phyloP scores from a whole-genome alignment of 192 early-diverging fungal species.

The Geosiphon pyriformis region DNA sequence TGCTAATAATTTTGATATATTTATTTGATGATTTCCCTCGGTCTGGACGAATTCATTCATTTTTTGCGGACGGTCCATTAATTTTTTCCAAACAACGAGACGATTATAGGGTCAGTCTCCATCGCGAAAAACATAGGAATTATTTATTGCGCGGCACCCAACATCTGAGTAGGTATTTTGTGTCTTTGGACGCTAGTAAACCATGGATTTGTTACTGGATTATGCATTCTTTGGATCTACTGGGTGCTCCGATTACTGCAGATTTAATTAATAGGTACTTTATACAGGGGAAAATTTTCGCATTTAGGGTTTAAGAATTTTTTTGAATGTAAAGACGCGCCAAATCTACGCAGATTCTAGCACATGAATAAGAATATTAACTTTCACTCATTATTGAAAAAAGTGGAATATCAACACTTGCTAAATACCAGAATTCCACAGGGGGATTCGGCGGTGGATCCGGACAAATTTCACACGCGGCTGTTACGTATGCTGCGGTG shows the following conservation, averaged over 20 bases:
- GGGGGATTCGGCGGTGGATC: conserved; percentile 90
- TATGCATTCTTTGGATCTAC: conserved; percentile 73
- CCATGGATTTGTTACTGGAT: conserved; percentile 95
- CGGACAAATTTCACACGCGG: conserved; percentile 81
- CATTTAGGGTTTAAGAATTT: too few species aligned
- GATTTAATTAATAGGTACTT: conserved; percentile 40
- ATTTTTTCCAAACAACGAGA: too few species aligned
- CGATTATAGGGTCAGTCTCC: conserved; percentile 39
- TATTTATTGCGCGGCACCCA: conserved; percentile 50
- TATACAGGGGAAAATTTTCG: conserved; percentile 5
- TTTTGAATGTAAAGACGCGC: too few species aligned
- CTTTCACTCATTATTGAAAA: not conserved
- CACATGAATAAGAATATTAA: not conserved
- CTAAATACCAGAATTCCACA: conserved; percentile 53
- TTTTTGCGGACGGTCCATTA: too few species aligned
- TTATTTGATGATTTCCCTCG: too few species aligned
- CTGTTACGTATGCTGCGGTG: conserved; percentile 84
- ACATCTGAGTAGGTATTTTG: conserved; percentile 48
- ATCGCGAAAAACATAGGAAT: conserved; percentile 49
- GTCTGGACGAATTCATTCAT: too few species aligned
- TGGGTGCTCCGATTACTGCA: conserved; percentile 52
- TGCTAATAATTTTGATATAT: not conserved
- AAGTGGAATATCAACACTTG: conserved; percentile 58
- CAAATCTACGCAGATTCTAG: too few species aligned
- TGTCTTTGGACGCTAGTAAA: conserved; percentile 74